phyloP scores from a whole-genome alignment of 805 yeast genomes.

The Candida ulmi region DNA sequence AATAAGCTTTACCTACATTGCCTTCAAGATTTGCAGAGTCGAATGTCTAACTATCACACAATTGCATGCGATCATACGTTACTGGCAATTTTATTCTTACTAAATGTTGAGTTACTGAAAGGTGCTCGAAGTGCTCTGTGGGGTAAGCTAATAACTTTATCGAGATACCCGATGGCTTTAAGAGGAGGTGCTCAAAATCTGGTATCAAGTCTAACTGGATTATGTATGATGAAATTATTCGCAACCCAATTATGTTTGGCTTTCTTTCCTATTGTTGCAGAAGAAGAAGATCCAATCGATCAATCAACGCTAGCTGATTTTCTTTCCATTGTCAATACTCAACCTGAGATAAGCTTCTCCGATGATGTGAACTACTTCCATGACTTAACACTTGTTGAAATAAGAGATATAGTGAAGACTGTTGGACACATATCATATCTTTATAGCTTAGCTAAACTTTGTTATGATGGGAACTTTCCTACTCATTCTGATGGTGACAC shows the following conservation, averaged over 20 bases:
- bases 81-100: conserved; percentile 5
- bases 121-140: conserved; percentile 8
- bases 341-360: conserved; percentile 10
- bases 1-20: conserved; percentile 5
- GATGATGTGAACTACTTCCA: conserved; percentile 8
- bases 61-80: conserved; percentile 14
- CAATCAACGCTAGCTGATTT: conserved; percentile 8
- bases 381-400: conserved; percentile 7
- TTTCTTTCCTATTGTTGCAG: conserved; percentile 7
- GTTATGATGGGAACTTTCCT: conserved; percentile 8
- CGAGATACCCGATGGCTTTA: conserved; percentile 7
- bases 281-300: conserved; percentile 11
- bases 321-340: conserved; percentile 5
- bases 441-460: conserved; percentile 8
- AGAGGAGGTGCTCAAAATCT: conserved; percentile 12
- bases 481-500: not conserved
- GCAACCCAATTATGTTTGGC: conserved; percentile 8
- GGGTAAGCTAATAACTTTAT: conserved; percentile 4
- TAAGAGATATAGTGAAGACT: conserved; percentile 6
- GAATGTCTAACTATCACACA: conserved; percentile 6
- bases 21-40: conserved; percentile 7
- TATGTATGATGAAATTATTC: conserved; percentile 9
- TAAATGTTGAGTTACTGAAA: conserved; percentile 6
- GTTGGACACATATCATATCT: conserved; percentile 11
- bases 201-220: conserved; percentile 6